Evolutionary conservation across 371 early-diverging fungal genomes (phyloP), one percentile per base, ranked within the genome.

Genomic region (Mucor plumbeus): DNA sequence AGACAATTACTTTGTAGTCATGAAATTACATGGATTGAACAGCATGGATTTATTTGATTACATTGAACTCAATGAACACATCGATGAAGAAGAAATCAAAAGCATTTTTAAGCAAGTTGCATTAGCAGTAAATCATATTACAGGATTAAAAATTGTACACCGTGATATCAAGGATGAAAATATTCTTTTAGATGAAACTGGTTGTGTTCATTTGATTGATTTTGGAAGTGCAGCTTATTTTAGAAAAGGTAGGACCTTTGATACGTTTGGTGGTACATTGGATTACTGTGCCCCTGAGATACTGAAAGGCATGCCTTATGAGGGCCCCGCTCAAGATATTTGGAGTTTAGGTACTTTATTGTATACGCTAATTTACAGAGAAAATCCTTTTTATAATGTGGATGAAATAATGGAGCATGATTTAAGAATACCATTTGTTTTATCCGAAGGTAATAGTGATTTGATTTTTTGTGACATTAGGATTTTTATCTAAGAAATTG

Each of bases 291-390:
- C 91, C 6, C 90, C 91, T 3, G 91, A 91, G 69, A 78, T 90
- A 0, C 60, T 90, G 38, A 72, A 78, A 19, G 91, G 91, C 44
- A 74, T 85, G 41, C 78, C 83, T 56, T 91, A 91, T 63, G 80
- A 85, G 36, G 90, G 89, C 0, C 81, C 78, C 47, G 89, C 87
- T 39, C 92, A 90, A 67, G 94, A 94, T 68, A 84, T 90, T 38
- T 94, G 94, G 92, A 85, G 91, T 1, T 65, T 90, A 4, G 93
- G 93, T 1, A 81, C 92, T 47, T 77, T 94, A 40, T 65, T 94
- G 58, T 94, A 88, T 69, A 91, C 91, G 5, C 78, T 94, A 65
- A 80, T 91, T 33, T 89, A 85, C 61, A 84, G 35, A 56, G 61
- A 73, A 64, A 68, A 62, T 41, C 70, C 70, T 0, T 70, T 70